Conservation (phyloP, 2,329 filamentous ascomycete species). For the Aspergillus costaricaensis region DNA sequence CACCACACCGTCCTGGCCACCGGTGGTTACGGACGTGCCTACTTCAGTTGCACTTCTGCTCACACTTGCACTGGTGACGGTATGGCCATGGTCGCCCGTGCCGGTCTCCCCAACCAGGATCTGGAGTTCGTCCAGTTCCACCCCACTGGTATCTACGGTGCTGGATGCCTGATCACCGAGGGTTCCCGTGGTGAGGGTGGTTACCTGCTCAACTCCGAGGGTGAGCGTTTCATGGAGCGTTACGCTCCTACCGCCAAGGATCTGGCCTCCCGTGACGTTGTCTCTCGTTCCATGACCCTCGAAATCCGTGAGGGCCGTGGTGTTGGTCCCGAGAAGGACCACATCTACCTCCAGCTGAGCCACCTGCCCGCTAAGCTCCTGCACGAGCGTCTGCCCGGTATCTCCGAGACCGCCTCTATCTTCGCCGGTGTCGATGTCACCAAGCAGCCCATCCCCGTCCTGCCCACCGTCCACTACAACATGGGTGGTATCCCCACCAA, state of each 20-base stretch:
- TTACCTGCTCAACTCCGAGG: constrained; percentile 95
- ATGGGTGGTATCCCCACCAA: constrained; percentile 99
- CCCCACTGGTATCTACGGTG: constrained; percentile 97
- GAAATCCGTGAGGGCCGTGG: constrained; percentile 97
- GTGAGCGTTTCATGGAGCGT: constrained; percentile 99
- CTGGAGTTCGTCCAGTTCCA: constrained; percentile 99
- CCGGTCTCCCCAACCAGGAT: constrained; percentile 97
- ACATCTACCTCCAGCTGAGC: constrained; percentile 97
- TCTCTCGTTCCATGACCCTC: constrained; percentile 96
- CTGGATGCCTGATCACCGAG: constrained; percentile 96
- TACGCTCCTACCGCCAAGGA: constrained; percentile 98
- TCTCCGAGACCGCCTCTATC: constrained; percentile 96
- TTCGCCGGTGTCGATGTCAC: constrained; percentile 96
- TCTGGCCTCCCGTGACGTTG: constrained; percentile 92
- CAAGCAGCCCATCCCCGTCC: constrained; percentile 94
- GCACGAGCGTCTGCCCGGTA: constrained; percentile 94
- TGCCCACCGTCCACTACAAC: constrained; percentile 98
- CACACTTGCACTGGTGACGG: constrained; percentile 99
- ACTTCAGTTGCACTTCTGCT: constrained; percentile 97
- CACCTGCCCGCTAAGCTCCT: constrained; percentile 90
- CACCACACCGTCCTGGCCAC: constrained; percentile 97
- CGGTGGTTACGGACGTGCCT: constrained; percentile 94
- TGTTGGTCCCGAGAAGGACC: constrained; percentile 95
- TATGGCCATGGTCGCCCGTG: constrained; percentile 98
- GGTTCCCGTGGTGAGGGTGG: constrained; percentile 97